Evolutionary conservation across 2,329 filamentous ascomycete genomes (phyloP), one percentile per base, ranked within the genome.

Genomic region (Colletotrichum sp.): DNA sequence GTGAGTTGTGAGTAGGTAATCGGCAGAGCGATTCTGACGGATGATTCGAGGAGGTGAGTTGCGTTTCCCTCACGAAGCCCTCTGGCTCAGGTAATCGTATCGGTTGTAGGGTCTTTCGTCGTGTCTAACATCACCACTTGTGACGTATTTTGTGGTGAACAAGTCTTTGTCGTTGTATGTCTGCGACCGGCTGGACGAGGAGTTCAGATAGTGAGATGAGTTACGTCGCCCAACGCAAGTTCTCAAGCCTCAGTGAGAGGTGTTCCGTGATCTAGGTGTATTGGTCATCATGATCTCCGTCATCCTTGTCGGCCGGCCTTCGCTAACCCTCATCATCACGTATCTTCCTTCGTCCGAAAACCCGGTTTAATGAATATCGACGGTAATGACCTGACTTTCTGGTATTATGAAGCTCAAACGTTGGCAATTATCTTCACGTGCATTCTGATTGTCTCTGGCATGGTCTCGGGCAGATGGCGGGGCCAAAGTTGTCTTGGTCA

Each of bases 231-330:
- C 2, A 44, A 1, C 18, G 16, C 6, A 10, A 0, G 16, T 6
- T 44, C 16, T 10, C 18, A 4, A 39, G 16, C 18, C 39, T n/a
- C 39, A 9, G 1, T n/a, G 18, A 44, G 0, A 44, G 39, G 2
- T 3, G 5, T n/a, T 44, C 39, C 1, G 39, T 6, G 5, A n/a
- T n/a, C 39, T 5, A n/a, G 39, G 39, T 2, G 39, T 6, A 44
- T 44, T 44, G 0, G 0, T 44, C 3, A 1, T 44, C 18, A 0
- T n/a, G 16, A n/a, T 44, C 39, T 44, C 18, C 5, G 18, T 10
- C 36, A 7, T 44, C 7, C 36, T 18, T 8, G 34, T 36, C 15
- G 8, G 36, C 16, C 16, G 36, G 36, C 16, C 36, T 16, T 18
- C 8, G 36, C 36, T 18, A 6, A 9, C 36, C 36, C 36, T 44